Base-by-base conservation (phyloP, 1,139 yeast genomes). In the Blastobotrys illinoisensis region DNA sequence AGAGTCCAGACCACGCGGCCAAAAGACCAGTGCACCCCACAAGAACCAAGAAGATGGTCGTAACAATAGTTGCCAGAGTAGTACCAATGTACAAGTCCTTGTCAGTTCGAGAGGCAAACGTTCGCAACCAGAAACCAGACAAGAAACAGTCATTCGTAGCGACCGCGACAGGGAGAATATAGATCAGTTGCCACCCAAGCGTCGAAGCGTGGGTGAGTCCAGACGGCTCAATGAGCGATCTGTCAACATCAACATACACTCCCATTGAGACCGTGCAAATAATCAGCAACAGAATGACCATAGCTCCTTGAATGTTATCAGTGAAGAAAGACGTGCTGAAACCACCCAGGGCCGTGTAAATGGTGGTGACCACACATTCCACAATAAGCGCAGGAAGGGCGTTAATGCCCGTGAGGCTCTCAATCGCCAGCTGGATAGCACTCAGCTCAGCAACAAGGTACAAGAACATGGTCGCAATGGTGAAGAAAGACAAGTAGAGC, bases 111-210 rank as follows among this genome's bases (percentile, higher is more conserved):
- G 96, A 85, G 3, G 98, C 96, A 75, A 91, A 91, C 0, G 98
- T 87, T 66, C 98, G 79, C 61, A 91, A 74, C 98, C 98, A 91
- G 69, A 90, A 90, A 0, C 96, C 96, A 40, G 96, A 82, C 79
- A 91, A 75, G 70, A 91, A 90, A 66, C 91, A 83, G 67, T 89
- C 97, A 65, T 91, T 91, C 46, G 97, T 88, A 52, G 89, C 79
- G 66, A 91, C 86, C 26, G 97, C 97, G 47, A 91, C 85, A 9
- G 86, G 80, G 58, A 91, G 75, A 60, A 91, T 90, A 69, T 89
- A 91, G 46, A 90, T 71, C 61, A 91, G 78, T 75, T 90, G 95
- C 95, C 96, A 90, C 14, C 97, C 96, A 49, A 90, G 74, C 62
- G 80, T 79, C 64, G 83, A 85, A 1, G 82, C 80, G 51, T 83